These are phyloP conservation scores for Dothiorella sarmentorum DNA, from an alignment of 2,329 filamentous ascomycete genomes.

Conservation along the genomic window DNA sequence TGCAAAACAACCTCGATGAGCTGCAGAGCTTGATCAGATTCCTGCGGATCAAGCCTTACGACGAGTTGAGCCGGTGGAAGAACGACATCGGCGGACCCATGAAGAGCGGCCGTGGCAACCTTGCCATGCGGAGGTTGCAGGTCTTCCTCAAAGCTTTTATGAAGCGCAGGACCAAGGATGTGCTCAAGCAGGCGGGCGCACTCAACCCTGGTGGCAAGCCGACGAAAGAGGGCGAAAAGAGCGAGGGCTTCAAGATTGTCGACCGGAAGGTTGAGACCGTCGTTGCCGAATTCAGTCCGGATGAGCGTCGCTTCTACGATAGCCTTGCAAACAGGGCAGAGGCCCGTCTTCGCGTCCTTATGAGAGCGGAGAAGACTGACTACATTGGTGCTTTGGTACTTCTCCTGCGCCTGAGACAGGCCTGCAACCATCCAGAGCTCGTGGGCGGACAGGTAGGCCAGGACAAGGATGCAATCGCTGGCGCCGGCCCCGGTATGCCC, in stretches of 20 bases:
- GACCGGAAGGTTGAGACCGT: conserved; percentile 84
- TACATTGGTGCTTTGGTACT: conserved; percentile 93
- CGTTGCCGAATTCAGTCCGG: conserved; percentile 70
- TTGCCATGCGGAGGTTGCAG: conserved; percentile 84
- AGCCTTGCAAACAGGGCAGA: conserved; percentile 81
- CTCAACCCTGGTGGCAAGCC: conserved; percentile 70
- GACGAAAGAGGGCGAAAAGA: conserved; percentile 51
- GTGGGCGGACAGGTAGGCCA: conserved; percentile 81
- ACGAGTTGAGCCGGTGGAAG: conserved; percentile 83
- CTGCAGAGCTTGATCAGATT: conserved; percentile 92
- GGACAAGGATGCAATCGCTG: conserved; percentile 78
- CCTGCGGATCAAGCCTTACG: conserved; percentile 85
- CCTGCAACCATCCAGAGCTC: conserved; percentile 89
- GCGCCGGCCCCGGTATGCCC: conserved; percentile 28
- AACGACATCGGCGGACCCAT: conserved; percentile 85
- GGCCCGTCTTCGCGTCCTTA: conserved; percentile 82
- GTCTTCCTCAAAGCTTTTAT: conserved; percentile 88
- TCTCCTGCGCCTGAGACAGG: conserved; percentile 84
- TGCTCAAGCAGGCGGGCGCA: conserved; percentile 84
- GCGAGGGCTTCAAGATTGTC: conserved; percentile 79
- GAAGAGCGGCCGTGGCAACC: conserved; percentile 82
- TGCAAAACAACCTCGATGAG: conserved; percentile 98
- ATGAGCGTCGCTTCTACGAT: conserved; percentile 82
- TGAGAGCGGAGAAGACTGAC: conserved; percentile 73
- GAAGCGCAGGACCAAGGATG: conserved; percentile 97